Evolutionary conservation across 495 filamentous ascomycete species (phyloP).

Genomic region (Neohortaea acidophila): DNA sequence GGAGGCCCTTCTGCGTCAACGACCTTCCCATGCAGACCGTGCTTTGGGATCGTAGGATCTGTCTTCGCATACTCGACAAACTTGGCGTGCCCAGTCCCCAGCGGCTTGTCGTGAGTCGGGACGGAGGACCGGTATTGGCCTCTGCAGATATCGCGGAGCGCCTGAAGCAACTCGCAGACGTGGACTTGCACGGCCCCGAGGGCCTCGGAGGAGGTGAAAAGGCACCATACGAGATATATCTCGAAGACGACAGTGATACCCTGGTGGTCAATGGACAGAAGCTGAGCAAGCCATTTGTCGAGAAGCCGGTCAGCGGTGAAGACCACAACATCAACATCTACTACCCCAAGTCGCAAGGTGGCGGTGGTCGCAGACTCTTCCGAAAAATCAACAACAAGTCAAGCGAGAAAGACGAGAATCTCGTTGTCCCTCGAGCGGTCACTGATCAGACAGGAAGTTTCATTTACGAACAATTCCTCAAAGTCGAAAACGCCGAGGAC

Average conservation of each 20-base stretch:
- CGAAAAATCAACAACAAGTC: slow-evolving; percentile 97
- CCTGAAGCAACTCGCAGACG: slow-evolving; percentile 61
- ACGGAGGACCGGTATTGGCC: slow-evolving; percentile 71
- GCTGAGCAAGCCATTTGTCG: slow-evolving; percentile 88
- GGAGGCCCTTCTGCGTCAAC: slow-evolving; percentile 94
- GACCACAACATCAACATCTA: slow-evolving; percentile 99
- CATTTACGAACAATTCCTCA: slow-evolving; percentile 92
- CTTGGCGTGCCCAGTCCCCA: slow-evolving; percentile 79
- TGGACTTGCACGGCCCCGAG: slow-evolving; percentile 62
- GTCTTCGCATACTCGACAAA: slow-evolving; percentile 70
- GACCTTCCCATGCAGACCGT: slow-evolving; percentile 97
- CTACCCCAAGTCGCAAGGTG: slow-evolving; percentile 68
- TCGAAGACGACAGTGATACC: slow-evolving; percentile 75
- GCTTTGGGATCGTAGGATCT: slow-evolving; percentile 87
- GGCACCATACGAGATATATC: slow-evolving; percentile 49
- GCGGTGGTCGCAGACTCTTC: slow-evolving; percentile 83
- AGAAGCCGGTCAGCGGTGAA: slow-evolving; percentile 95
- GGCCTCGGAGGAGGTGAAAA: slow-evolving; percentile 49
- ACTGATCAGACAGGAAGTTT: slow-evolving; percentile 67
- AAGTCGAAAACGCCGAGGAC: slow-evolving; percentile 90
- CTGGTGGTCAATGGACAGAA: slow-evolving; percentile 69
- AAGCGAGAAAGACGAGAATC: slow-evolving; percentile 69
- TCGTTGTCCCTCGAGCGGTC: slow-evolving; percentile 62
- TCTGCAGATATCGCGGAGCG: slow-evolving; percentile 63
- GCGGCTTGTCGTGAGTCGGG: slow-evolving; percentile 82